Percentiles rank a stretch among this genome's conserved stretches.
Evolutionary conservation across 768 basidiomycete species (phyloP).

Genomic region (Galerina marginata): DNA sequence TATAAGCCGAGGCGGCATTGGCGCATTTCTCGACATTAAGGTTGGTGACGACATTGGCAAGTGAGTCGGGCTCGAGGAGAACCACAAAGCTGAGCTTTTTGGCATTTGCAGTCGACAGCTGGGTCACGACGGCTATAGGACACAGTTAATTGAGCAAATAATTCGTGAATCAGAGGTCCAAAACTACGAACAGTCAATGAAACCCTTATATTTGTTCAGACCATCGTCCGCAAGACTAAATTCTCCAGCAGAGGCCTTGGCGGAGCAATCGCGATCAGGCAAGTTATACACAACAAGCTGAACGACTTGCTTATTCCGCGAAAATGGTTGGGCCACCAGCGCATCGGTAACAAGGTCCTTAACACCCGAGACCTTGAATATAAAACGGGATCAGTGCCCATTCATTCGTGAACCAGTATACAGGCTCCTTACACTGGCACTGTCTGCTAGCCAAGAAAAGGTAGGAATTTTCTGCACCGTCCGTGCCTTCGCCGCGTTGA

Average conservation of each 20-base stretch:
- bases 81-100: constrained; percentile 31
- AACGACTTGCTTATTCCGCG: constrained; percentile 28
- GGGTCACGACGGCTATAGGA: constrained; percentile 19
- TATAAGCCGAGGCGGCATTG: constrained; percentile 34
- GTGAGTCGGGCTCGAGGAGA: constrained; percentile 38
- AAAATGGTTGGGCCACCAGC: constrained; percentile 8
- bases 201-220: constrained; percentile 35
- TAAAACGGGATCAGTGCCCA: background rate
- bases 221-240: constrained; percentile 33
- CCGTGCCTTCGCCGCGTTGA: constrained; percentile 22
- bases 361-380: constrained; percentile 3
- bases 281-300: constrained; percentile 40
- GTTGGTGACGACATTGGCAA: constrained; percentile 38
- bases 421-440: background rate
- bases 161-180: background rate
- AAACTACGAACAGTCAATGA: constrained; percentile 27
- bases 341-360: constrained; percentile 13
- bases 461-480: constrained; percentile 25
- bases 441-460: constrained; percentile 24
- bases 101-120: constrained; percentile 22
- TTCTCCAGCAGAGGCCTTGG: constrained; percentile 38
- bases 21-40: constrained; percentile 33
- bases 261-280: constrained; percentile 41
- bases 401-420: too few relatives aligned
- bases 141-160: background rate